Evolutionary conservation across 192 early-diverging fungal species (phyloP).

Genomic region (Lobosporangium transversale): DNA sequence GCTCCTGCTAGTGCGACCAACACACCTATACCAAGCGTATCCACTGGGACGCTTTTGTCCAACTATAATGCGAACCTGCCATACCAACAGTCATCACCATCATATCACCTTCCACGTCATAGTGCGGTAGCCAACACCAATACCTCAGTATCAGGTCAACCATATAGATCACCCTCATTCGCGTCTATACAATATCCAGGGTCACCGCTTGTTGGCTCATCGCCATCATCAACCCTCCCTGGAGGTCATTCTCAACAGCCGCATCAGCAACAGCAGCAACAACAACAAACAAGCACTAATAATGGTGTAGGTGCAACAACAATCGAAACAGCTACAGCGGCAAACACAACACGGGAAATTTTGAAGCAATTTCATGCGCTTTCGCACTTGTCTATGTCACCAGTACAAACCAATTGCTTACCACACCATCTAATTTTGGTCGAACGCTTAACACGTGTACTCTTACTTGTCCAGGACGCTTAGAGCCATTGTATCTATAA

Average conservation of each 20-base stretch:
- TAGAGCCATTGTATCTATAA: neutral
- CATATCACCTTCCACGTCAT: slow-evolving; percentile 22
- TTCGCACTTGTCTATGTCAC: slow-evolving; percentile 58
- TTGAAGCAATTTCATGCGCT: slow-evolving; percentile 62
- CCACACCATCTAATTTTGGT: slow-evolving; percentile 60
- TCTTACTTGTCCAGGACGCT: slow-evolving; percentile 51
- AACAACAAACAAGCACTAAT: neutral
- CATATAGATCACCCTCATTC: neutral
- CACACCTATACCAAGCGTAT: neutral
- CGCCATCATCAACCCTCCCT: slow-evolving; percentile 9
- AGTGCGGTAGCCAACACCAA: slow-evolving; percentile 5
- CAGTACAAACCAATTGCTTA: slow-evolving; percentile 57
- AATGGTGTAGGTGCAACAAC: neutral
- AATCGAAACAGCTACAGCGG: slow-evolving; percentile 30
- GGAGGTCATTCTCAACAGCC: neutral
- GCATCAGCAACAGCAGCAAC: neutral
- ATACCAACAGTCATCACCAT: slow-evolving; percentile 20
- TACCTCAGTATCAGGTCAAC: slow-evolving; percentile 7
- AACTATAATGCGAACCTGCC: neutral
- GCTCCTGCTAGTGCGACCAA: neutral
- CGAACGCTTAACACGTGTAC: slow-evolving; percentile 58
- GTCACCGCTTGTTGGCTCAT: slow-evolving; percentile 17
- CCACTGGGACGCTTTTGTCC: neutral
- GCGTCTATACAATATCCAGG: slow-evolving; percentile 7
- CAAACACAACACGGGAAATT: slow-evolving; percentile 58